Percentiles rank a stretch among this genome's conserved stretches.
Evolutionary conservation across 495 filamentous ascomycete species (phyloP).

Genomic region (Hypoxylon fragiforme): DNA sequence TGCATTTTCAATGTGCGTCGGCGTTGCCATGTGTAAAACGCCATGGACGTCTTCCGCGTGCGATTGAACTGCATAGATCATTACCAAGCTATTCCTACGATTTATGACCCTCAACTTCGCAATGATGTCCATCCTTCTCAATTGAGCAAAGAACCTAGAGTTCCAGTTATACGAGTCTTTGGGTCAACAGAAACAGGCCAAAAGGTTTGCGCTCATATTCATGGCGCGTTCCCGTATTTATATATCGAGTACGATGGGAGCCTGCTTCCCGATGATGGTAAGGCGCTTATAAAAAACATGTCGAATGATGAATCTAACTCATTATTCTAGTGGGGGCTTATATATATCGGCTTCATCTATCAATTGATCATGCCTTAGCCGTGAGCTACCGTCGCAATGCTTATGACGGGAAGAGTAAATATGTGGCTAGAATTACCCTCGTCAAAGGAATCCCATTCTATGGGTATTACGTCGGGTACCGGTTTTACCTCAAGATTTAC

Average conservation of each 20-base stretch:
- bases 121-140: conserved; percentile 54
- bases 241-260: conserved; percentile 84
- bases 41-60: conserved; percentile 74
- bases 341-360: conserved; percentile 70
- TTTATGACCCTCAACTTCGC: conserved; percentile 79
- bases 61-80: conserved; percentile 94
- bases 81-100: conserved; percentile 77
- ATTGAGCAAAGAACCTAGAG: conserved; percentile 62
- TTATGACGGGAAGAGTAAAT: conserved; percentile 66
- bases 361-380: conserved; percentile 83
- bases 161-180: conserved; percentile 90
- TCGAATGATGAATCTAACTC: conserved; percentile 2
- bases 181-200: conserved; percentile 94
- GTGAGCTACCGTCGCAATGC: conserved; percentile 77
- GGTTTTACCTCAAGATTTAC: conserved; percentile 91
- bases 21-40: conserved; percentile 27
- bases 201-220: conserved; percentile 94
- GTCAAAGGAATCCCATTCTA: conserved; percentile 96
- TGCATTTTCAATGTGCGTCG: conserved; percentile 8
- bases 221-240: conserved; percentile 93
- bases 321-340: conserved; percentile 65
- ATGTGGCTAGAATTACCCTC: conserved; percentile 85
- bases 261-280: conserved; percentile 68
- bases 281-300: conserved; percentile 14
- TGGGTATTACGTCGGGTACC: conserved; percentile 90